phyloP scores from a whole-genome alignment of 441 rosid species.

The Gossypium trilobum region DNA sequence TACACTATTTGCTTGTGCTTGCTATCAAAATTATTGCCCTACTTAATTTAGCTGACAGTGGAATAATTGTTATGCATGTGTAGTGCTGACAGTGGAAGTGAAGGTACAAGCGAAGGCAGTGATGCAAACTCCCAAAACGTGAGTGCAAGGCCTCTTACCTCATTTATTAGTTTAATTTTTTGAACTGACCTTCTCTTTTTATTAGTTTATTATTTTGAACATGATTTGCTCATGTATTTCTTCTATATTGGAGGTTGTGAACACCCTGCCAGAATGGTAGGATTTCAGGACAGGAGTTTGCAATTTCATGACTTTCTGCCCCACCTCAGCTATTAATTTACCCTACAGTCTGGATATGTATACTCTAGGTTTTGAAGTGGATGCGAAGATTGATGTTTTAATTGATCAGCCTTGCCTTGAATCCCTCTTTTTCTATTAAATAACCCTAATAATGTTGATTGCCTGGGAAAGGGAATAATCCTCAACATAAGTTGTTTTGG shows the following conservation, averaged over 20 bases:
- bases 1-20: constrained; percentile 11
- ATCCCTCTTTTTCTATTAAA: background rate
- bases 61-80: constrained; percentile 18
- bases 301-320: background rate
- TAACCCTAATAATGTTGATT: background rate
- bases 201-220: constrained; percentile 10
- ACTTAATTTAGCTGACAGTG: constrained; percentile 23
- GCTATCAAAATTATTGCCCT: background rate
- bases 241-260: background rate
- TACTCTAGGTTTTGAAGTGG: background rate
- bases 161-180: constrained; percentile 13
- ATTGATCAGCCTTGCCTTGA: background rate
- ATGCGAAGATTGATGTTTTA: background rate
- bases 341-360: background rate
- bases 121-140: constrained; percentile 80
- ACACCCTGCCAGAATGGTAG: background rate
- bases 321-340: background rate
- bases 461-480: background rate
- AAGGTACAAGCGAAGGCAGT: constrained; percentile 92
- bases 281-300: background rate
- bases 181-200: background rate
- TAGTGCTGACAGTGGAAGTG: constrained; percentile 82
- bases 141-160: constrained; percentile 24
- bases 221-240: background rate
- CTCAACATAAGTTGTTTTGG: background rate